Conservation (phyloP, 805 yeast genomes). For the Brettanomyces naardenensis region DNA sequence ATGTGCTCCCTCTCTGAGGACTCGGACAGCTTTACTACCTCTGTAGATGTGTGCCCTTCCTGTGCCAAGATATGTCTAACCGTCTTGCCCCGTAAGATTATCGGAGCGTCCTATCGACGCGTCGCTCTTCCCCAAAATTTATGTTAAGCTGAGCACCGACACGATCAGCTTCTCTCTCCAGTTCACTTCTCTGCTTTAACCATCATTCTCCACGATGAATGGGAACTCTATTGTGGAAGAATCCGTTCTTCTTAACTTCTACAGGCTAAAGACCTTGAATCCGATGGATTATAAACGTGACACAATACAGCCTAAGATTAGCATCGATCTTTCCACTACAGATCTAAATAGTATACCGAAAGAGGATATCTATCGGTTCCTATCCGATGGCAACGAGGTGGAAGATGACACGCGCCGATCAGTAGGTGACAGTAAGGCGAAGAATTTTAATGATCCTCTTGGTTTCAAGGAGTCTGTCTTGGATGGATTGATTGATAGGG, state of each 20-base stretch:
- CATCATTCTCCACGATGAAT: too few relatives aligned
- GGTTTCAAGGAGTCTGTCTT: conserved; percentile 42
- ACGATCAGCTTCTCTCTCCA: too few relatives aligned
- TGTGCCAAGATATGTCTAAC: too few relatives aligned
- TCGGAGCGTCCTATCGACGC: neutral
- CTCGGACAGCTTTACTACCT: too few relatives aligned
- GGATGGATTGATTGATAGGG: conserved; percentile 32
- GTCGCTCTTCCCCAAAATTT: neutral
- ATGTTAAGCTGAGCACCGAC: too few relatives aligned
- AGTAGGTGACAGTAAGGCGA: conserved; percentile 2
- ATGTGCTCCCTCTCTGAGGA: too few relatives aligned
- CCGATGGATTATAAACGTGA: conserved; percentile 28
- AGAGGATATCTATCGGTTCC: conserved; percentile 17
- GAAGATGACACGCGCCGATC: neutral
- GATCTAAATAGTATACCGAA: conserved; percentile 15
- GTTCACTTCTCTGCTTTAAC: too few relatives aligned
- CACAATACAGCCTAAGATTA: conserved; percentile 12
- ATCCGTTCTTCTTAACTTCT: conserved; percentile 23
- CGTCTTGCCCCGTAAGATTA: neutral
- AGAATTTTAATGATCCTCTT: conserved; percentile 39
- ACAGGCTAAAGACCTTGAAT: conserved; percentile 34
- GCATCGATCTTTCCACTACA: conserved; percentile 11
- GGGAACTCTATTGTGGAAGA: conserved; percentile 10
- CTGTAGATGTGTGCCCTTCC: too few relatives aligned
- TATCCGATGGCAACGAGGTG: conserved; percentile 14